phyloP scores from a whole-genome alignment of 1,284 basidiomycete genomes.

The Somion occarium region DNA sequence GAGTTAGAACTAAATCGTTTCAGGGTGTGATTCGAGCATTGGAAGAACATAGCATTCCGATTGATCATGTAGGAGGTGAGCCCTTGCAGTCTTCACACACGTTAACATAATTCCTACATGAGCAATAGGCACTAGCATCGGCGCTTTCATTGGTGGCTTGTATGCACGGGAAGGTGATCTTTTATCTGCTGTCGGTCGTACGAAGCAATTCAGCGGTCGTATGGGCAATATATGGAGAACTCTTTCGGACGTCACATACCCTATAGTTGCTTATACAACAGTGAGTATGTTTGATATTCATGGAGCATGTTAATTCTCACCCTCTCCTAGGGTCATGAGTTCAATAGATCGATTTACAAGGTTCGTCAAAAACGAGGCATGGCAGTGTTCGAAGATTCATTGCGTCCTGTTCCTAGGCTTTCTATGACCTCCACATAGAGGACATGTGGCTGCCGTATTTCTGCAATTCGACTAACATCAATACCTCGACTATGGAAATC shows the following conservation, averaged over 20 bases:
- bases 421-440: conserved; percentile 95
- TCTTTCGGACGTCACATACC: conserved; percentile 94
- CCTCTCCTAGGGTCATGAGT: conserved; percentile 75
- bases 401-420: conserved; percentile 43
- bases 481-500: conserved; percentile 94
- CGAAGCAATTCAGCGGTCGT: conserved; percentile 88
- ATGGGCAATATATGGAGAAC: conserved; percentile 97
- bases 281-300: conserved; percentile 39
- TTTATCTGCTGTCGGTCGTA: conserved; percentile 79
- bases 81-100: neutral
- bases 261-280: conserved; percentile 96
- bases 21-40: conserved; percentile 88
- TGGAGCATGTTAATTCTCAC: conserved; percentile 16
- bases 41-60: conserved; percentile 89
- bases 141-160: conserved; percentile 90
- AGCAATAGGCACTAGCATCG: conserved; percentile 74
- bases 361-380: conserved; percentile 28
- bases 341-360: conserved; percentile 83
- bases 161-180: conserved; percentile 94
- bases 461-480: conserved; percentile 99
- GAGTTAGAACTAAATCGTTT: conserved; percentile 9
- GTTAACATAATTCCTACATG: neutral
- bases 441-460: conserved; percentile 99
- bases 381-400: neutral
- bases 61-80: conserved; percentile 84